Base-by-base conservation (phyloP, 768 basidiomycete species). In the Amanita fuliginea region DNA sequence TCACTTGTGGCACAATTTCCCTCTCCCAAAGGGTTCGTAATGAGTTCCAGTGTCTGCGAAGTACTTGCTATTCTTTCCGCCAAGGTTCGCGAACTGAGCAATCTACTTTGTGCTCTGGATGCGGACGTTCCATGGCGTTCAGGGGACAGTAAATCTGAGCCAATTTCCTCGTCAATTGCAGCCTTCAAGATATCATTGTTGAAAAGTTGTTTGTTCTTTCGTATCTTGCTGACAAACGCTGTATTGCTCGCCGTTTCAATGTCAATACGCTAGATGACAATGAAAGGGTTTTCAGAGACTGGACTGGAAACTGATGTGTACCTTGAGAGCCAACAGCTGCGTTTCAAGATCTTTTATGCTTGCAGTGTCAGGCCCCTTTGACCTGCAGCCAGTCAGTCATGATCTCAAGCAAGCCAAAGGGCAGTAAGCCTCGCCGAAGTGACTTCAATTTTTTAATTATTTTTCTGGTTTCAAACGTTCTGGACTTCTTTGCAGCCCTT, bases 401-500 rank as follows among this genome's bases (percentile, higher is more conserved):
- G 42, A 26, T 34, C 42, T 42, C 6, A 10, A 26, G 36, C 19
- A 24, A 35, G 4, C 33, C 53, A 21, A 41, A 8, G 6, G 18
- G 6, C 34, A 40, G 46, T 33, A 11, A 34, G 13, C 49, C 69
- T 45, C 54, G 86, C 86, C 84, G 68, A 24, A 82, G 62, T 21
- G 70, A 73, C 62, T 86, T 91, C 24, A 93, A 66, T 63, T 78
- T 81, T 70, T 91, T 94, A 51, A 92, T 75, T n/a, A 84, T 64
- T 60, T 83, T 86, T 62, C 83, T 86, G 0, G 77, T 78, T 67
- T 95, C 92, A 53, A 88, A 86, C 0, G 75, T 66, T 60, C 80
- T 88, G 8, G 85, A 83, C 58, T 84, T 88, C 68, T 90, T 94
- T 24, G 83, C 77, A 4, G 82, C 77, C 56, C 85, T 86, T 54